These are phyloP conservation scores for Penicillium fimorum DNA, from an alignment of 495 filamentous ascomycete species.

Conservation along the genomic window DNA sequence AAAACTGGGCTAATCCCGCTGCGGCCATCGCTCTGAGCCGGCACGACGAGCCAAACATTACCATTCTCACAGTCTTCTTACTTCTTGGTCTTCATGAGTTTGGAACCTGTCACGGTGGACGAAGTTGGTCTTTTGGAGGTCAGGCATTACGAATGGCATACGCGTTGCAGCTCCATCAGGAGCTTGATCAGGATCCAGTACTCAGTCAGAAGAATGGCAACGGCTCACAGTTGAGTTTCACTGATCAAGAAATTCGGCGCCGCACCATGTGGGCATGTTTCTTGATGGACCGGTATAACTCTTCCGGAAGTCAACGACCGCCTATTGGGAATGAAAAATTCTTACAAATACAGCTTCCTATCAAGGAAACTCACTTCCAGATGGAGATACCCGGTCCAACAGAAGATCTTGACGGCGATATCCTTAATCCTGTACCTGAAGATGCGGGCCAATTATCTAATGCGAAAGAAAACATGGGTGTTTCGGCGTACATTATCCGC, in stretches of 20 bases:
- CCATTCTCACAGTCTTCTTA: constrained; percentile 83
- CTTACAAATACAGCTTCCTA: constrained; percentile 85
- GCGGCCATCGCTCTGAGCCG: constrained; percentile 78
- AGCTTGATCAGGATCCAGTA: constrained; percentile 83
- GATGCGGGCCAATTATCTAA: constrained; percentile 64
- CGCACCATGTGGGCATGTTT: constrained; percentile 98
- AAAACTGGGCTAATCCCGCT: constrained; percentile 83
- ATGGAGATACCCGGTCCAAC: constrained; percentile 88
- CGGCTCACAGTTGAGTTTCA: constrained; percentile 73
- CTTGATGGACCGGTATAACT: constrained; percentile 95
- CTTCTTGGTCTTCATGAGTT: constrained; percentile 93
- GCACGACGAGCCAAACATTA: constrained; percentile 95
- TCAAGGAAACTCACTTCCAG: constrained; percentile 85
- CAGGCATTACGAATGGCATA: constrained; percentile 97
- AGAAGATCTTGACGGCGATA: constrained; percentile 74
- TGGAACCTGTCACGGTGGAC: constrained; percentile 92
- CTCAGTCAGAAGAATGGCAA: constrained; percentile 56
- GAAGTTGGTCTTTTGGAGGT: constrained; percentile 92
- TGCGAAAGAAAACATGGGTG: constrained; percentile 85
- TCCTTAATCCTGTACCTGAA: constrained; percentile 62
- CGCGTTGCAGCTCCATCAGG: constrained; percentile 88
- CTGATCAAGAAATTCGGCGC: constrained; percentile 87
- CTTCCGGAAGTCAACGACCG: constrained; percentile 90
- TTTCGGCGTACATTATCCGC: constrained; percentile 87
- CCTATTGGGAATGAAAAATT: constrained; percentile 88